A percentile compares a stretch with the other conserved stretches of the same genome.
phyloP scores from a whole-genome alignment of 805 yeast species.

The Lachancea quebecensis region DNA sequence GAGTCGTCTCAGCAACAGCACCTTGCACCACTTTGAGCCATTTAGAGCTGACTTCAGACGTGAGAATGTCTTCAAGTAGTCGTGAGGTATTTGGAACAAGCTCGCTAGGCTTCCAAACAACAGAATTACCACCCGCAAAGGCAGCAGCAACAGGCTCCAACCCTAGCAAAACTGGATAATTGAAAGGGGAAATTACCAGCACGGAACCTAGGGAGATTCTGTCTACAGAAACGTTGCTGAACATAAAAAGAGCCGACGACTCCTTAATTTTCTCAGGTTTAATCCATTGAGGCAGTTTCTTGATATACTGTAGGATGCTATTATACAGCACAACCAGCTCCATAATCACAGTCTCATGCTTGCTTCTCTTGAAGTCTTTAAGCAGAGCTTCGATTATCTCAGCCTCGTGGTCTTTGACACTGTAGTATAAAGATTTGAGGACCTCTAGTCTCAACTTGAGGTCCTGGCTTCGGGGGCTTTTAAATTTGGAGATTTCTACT shows the following conservation, averaged over 20 bases:
- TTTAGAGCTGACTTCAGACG: slow-evolving; percentile 47
- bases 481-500: slow-evolving; percentile 10
- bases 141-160: slow-evolving; percentile 70
- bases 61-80: slow-evolving; percentile 50
- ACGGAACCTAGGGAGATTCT: slow-evolving; percentile 55
- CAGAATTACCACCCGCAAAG: slow-evolving; percentile 78
- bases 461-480: slow-evolving; percentile 15
- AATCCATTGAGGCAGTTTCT: slow-evolving; percentile 53
- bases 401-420: slow-evolving; percentile 51
- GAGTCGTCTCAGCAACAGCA: slow-evolving; percentile 55
- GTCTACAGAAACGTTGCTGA: slow-evolving; percentile 36
- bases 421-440: slow-evolving; percentile 60
- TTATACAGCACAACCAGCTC: slow-evolving; percentile 48
- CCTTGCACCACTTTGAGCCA: slow-evolving; percentile 65
- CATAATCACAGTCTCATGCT: slow-evolving; percentile 50
- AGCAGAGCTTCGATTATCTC: slow-evolving; percentile 49
- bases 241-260: slow-evolving; percentile 25
- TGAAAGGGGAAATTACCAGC: slow-evolving; percentile 45
- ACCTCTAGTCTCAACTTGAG: slow-evolving; percentile 45
- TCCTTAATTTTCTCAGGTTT: slow-evolving; percentile 39
- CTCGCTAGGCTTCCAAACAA: slow-evolving; percentile 72
- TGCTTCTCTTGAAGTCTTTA: slow-evolving; percentile 61
- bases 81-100: slow-evolving; percentile 53
- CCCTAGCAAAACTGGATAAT: slow-evolving; percentile 49
- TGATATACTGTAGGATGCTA: slow-evolving; percentile 56